phyloP scores from a whole-genome alignment of 1,284 basidiomycete species.

The Ustilago hordei region DNA sequence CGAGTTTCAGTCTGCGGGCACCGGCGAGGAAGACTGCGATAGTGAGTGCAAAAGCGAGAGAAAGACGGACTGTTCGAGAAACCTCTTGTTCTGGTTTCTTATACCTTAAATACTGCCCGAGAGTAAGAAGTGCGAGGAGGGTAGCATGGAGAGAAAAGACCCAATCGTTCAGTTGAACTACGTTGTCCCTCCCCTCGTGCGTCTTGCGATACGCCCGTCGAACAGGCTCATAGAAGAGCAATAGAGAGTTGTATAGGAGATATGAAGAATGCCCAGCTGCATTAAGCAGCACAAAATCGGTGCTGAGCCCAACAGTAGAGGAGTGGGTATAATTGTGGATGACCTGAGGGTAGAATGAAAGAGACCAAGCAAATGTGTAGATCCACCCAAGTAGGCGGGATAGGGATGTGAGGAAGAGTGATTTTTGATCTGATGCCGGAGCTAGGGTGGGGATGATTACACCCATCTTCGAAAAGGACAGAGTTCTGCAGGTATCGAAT shows the following conservation, averaged over 20 bases:
- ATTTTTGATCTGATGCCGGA: not conserved
- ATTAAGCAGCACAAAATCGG: conserved; percentile 63
- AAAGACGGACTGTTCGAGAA: conserved; percentile 16
- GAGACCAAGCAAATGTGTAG: conserved; percentile 60
- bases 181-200: conserved; percentile 48
- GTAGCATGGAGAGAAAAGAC: conserved; percentile 55
- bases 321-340: conserved; percentile 41
- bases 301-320: conserved; percentile 50
- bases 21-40: conserved; percentile 17
- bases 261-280: conserved; percentile 58
- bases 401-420: conserved; percentile 21
- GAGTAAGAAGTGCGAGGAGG: conserved; percentile 28
- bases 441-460: conserved; percentile 5
- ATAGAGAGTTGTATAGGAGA: conserved; percentile 44
- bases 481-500: not conserved
- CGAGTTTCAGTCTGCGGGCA: conserved; percentile 11
- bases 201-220: conserved; percentile 47
- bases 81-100: conserved; percentile 4
- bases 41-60: conserved; percentile 14
- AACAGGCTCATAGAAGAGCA: conserved; percentile 43
- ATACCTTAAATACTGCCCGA: conserved; percentile 15
- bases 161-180: conserved; percentile 58
- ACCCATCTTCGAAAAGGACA: conserved; percentile 6
- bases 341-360: conserved; percentile 65
- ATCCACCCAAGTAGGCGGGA: conserved; percentile 62